Percentiles rank a stretch among this genome's conserved stretches.
Evolutionary conservation across 345 rosid species (phyloP).

Genomic region (Lagerstroemia speciosa): DNA sequence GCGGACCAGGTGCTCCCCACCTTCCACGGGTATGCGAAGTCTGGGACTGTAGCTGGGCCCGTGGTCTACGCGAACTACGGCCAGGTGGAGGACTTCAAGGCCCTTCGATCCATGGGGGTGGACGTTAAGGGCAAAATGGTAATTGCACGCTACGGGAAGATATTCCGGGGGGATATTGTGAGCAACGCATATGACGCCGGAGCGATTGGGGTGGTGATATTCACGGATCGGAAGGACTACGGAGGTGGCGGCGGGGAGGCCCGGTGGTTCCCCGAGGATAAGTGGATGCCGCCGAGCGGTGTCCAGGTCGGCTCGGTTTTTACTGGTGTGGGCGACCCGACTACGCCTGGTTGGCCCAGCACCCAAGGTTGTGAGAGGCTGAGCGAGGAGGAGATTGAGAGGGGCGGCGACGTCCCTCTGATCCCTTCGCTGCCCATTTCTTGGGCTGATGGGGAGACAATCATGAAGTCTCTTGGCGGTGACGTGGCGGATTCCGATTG

Average conservation of each 20-base stretch:
- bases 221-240: conserved; percentile 61
- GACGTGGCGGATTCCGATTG: conserved; percentile 41
- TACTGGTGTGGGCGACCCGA: conserved; percentile 57
- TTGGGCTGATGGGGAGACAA: conserved; percentile 56
- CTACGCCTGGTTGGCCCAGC: conserved; percentile 86
- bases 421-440: conserved; percentile 80
- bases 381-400: conserved; percentile 42
- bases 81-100: conserved; percentile 46
- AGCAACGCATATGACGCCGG: conserved; percentile 53
- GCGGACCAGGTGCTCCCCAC: conserved; percentile 60
- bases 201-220: conserved; percentile 56
- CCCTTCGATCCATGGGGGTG: conserved; percentile 37
- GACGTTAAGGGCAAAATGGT: conserved; percentile 40
- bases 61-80: conserved; percentile 71
- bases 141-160: conserved; percentile 56
- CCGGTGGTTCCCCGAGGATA: conserved; percentile 53
- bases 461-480: conserved; percentile 47
- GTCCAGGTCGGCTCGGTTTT: conserved; percentile 75
- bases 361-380: conserved; percentile 62
- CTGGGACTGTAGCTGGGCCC: conserved; percentile 49
- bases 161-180: conserved; percentile 77
- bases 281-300: conserved; percentile 81
- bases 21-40: conserved; percentile 72
- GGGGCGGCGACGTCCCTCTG: conserved; percentile 38
- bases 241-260: conserved; percentile 38